Percentiles rank a stretch among this genome's conserved stretches.
phyloP scores from a whole-genome alignment of 2,329 filamentous ascomycete species.

The Cytospora piceae region DNA sequence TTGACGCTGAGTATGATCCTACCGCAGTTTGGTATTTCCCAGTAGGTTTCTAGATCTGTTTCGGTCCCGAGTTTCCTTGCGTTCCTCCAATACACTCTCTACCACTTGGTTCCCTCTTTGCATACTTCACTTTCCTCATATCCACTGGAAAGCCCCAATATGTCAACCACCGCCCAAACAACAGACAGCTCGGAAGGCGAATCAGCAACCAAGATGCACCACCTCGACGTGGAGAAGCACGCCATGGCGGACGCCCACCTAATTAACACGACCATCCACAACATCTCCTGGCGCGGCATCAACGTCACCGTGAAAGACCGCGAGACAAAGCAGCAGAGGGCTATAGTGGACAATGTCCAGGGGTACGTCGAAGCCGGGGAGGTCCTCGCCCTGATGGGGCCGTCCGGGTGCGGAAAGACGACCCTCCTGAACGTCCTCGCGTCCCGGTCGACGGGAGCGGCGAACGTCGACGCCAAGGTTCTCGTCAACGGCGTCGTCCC shows the following conservation, averaged over 20 bases:
- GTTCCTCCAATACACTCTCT: background rate
- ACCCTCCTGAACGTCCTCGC: conserved; percentile 82
- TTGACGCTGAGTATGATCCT: background rate
- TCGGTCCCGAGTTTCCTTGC: background rate
- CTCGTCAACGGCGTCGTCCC: conserved; percentile 66
- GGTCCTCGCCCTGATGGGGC: conserved; percentile 81
- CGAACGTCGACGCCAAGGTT: conserved; percentile 57
- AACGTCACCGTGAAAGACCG: conserved; percentile 77
- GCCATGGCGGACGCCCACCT: conserved; percentile 52
- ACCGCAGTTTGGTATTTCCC: background rate
- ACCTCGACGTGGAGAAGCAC: conserved; percentile 38
- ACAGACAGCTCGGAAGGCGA: conserved; percentile 31
- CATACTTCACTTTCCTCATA: background rate
- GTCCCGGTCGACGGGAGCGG: conserved; percentile 52
- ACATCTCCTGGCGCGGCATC: conserved; percentile 68
- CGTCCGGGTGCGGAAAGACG: conserved; percentile 75
- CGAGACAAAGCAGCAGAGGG: conserved; percentile 63
- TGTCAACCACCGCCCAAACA: conserved; percentile 25
- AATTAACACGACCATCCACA: conserved; percentile 67
- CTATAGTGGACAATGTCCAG: conserved; percentile 65
- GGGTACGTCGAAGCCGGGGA: conserved; percentile 71
- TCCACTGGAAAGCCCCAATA: conserved; percentile 7
- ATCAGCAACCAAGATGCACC: conserved; percentile 24
- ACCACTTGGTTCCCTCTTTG: background rate
- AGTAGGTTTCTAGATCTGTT: background rate